Evolutionary conservation across 1,284 basidiomycete species (phyloP).

Genomic region (Leccinum fallax): DNA sequence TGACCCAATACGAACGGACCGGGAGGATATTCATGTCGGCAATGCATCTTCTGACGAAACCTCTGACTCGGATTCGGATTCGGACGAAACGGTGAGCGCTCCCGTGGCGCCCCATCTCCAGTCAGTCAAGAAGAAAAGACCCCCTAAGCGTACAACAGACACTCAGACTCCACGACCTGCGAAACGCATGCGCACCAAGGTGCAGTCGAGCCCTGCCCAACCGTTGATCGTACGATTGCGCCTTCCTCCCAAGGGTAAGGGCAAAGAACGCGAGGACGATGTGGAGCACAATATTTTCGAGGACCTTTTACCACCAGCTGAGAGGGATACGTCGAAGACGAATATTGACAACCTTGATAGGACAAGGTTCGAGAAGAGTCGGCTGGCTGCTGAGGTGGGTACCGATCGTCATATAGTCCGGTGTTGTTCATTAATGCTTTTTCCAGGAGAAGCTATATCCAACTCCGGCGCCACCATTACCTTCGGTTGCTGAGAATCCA

Average conservation of each 20-base stretch:
- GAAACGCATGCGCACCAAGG: constrained; percentile 45
- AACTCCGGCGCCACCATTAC: constrained; percentile 39
- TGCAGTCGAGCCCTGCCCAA: constrained; percentile 38
- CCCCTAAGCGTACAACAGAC: constrained; percentile 29
- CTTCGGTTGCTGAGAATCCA: constrained; percentile 38
- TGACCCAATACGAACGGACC: constrained; percentile 5
- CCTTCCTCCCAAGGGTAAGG: constrained; percentile 59
- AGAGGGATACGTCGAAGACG: constrained; percentile 82
- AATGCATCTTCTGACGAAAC: constrained; percentile 29
- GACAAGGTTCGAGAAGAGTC: constrained; percentile 74
- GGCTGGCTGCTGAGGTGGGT: constrained; percentile 69
- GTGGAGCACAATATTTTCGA: constrained; percentile 73
- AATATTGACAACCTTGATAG: constrained; percentile 69
- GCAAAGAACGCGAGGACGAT: constrained; percentile 62
- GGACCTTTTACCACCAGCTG: constrained; percentile 68
- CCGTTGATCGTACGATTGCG: constrained; percentile 53
- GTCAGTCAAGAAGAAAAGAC: constrained; percentile 34
- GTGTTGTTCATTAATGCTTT: constrained; percentile 13
- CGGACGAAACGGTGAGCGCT: constrained; percentile 24
- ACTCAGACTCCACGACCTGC: constrained; percentile 31
- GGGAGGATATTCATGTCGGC: constrained; percentile 25
- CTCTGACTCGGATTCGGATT: constrained; percentile 38
- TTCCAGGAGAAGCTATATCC: constrained; percentile 56
- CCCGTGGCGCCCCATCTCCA: constrained; percentile 13
- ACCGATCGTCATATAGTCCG: not conserved